Base-by-base conservation (phyloP, 2,329 filamentous ascomycete species). In the Plectosphaerella cucumerina region DNA sequence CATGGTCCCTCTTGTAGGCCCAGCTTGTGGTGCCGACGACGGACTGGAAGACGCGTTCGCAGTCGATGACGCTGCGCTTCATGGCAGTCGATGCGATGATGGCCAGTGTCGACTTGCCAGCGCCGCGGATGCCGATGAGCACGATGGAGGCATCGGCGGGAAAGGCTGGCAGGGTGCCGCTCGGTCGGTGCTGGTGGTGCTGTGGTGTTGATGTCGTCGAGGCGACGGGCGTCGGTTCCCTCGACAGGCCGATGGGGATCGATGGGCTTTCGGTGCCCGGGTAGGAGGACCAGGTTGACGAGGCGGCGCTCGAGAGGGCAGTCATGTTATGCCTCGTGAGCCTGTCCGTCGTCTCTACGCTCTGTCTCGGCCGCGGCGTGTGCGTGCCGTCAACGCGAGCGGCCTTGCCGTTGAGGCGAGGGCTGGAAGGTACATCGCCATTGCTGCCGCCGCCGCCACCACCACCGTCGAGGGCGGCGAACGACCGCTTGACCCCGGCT, bases 71-170 rank as follows among this genome's bases (percentile, higher is more conserved):
- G 49, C 82, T 82, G 39, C 85, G 76, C 49, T 82, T 81, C 65
- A 88, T 83, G 46, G 86, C 85, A 8, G 84, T 84, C 0, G 87
- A 87, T 6, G 87, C 85, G 55, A 92, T 89, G 45, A 92, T 80
- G 14, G 85, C 88, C 11, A 92, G 71, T 2, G 86, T 90, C 2
- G 86, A 87, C 65, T 91, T 91, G 15, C 88, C 88, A 5, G 85
- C 82, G 11, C 87, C 88, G 14, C 86, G 82, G 50, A 90, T 83
- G 2, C 88, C 88, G 20, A 88, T 78, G 17, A 92, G 73, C 6
- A 91, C 79, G 50, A 92, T 82, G 1, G 88, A 90, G 2, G 85
- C 83, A 71, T 87, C 78, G 37, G 53, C 54, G 34, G 54, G 50
- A 41, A 55, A 56, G 15, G 54, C 35, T 5, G 54, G 54, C 26